phyloP scores from a whole-genome alignment of 192 early-diverging fungal species.

The Backusella circina region DNA sequence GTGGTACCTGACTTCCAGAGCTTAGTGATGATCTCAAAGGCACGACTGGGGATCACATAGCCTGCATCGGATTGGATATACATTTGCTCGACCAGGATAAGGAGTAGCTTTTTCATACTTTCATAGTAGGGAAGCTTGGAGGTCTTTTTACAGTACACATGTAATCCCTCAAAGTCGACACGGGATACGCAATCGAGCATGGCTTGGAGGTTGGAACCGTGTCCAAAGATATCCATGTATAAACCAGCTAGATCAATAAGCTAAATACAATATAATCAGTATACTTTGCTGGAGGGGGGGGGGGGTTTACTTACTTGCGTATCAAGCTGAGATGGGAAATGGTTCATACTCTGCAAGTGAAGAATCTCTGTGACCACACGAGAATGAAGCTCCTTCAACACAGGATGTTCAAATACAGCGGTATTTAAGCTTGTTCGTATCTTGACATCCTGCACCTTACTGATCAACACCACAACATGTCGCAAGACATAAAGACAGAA shows the following conservation, averaged over 20 bases:
- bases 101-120: neutral
- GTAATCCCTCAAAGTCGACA: slow-evolving; percentile 11
- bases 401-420: slow-evolving; percentile 14
- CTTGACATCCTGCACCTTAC: neutral
- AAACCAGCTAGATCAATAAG: neutral
- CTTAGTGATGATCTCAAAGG: slow-evolving; percentile 19
- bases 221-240: slow-evolving; percentile 16
- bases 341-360: neutral
- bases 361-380: neutral
- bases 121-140: neutral
- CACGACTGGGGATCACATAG: slow-evolving; percentile 3
- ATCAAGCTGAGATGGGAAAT: slow-evolving; percentile 4
- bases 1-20: slow-evolving; percentile 5
- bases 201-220: neutral
- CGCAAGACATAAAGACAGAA: slow-evolving; percentile 7
- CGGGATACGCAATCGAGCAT: neutral
- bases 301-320: slow-evolving; percentile 12
- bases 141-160: neutral
- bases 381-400: slow-evolving; percentile 6
- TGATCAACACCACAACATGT: neutral
- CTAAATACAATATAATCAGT: neutral
- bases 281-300: too few relatives aligned
- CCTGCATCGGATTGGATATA: neutral
- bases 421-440: neutral
- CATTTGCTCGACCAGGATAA: neutral